A percentile compares a stretch with the other conserved stretches of the same genome.
These are phyloP conservation scores for Lipomyces sp. DNA, from an alignment of 805 yeast species.

Conservation along the genomic window DNA sequence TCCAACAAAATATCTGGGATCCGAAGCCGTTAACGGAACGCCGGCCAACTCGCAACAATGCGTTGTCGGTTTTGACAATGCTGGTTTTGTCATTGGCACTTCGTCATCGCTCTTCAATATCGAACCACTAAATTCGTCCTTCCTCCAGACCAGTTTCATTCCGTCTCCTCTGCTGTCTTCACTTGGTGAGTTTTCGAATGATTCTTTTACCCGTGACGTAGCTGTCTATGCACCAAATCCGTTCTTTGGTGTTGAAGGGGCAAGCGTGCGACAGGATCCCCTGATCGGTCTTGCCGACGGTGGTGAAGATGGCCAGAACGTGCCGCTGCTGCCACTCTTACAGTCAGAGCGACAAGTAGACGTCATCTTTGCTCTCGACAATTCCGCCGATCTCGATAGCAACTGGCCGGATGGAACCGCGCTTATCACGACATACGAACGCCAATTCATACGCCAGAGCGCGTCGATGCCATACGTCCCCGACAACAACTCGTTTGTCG, in stretches of 20 bases:
- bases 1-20: slow-evolving; percentile 73
- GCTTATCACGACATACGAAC: slow-evolving; percentile 54
- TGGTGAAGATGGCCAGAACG: slow-evolving; percentile 76
- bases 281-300: slow-evolving; percentile 71
- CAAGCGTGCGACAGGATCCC: background rate
- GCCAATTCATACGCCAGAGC: slow-evolving; percentile 49
- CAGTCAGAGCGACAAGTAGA: slow-evolving; percentile 67
- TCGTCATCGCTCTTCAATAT: slow-evolving; percentile 53
- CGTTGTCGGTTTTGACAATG: slow-evolving; percentile 71
- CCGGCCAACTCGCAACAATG: slow-evolving; percentile 56
- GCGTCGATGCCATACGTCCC: slow-evolving; percentile 71
- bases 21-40: slow-evolving; percentile 62
- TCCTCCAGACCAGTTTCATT: slow-evolving; percentile 19
- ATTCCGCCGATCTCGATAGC: slow-evolving; percentile 64
- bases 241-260: slow-evolving; percentile 48
- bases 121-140: slow-evolving; percentile 15
- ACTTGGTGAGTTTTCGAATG: slow-evolving; percentile 38
- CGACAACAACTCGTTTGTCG: slow-evolving; percentile 53
- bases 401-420: slow-evolving; percentile 74
- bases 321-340: slow-evolving; percentile 69
- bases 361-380: slow-evolving; percentile 66
- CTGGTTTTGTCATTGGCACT: slow-evolving; percentile 72
- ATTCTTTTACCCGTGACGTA: slow-evolving; percentile 51
- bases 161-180: slow-evolving; percentile 49
- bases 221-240: slow-evolving; percentile 79